Evolutionary conservation across 768 basidiomycete genomes (phyloP).

Genomic region (Auricularia cornea): DNA sequence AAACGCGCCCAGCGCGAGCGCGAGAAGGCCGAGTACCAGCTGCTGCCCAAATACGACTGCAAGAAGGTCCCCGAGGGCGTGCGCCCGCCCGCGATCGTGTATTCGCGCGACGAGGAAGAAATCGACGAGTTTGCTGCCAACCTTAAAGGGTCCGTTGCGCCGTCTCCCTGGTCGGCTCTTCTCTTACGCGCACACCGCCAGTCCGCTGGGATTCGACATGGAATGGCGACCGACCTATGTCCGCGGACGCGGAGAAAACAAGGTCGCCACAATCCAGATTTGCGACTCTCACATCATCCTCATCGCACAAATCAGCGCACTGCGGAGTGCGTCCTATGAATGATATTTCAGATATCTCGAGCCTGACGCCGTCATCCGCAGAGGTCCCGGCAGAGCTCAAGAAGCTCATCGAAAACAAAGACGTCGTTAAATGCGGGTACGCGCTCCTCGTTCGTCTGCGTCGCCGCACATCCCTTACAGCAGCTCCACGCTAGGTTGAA

Average conservation of each 20-base stretch:
- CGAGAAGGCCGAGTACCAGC: background rate
- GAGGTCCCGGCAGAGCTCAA: slow-evolving; percentile 11
- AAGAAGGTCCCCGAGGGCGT: background rate
- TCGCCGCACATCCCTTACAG: background rate
- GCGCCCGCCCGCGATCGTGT: background rate
- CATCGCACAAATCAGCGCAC: slow-evolving; percentile 39
- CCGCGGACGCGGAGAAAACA: slow-evolving; percentile 24
- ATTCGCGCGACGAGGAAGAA: slow-evolving; percentile 25
- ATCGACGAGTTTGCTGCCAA: slow-evolving; percentile 32
- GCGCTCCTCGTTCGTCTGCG: slow-evolving; percentile 24
- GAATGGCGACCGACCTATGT: slow-evolving; percentile 37
- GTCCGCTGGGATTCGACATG: slow-evolving; percentile 44
- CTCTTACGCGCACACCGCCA: slow-evolving; percentile 13
- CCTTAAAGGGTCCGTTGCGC: slow-evolving; percentile 27
- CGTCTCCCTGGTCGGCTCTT: background rate
- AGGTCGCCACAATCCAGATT: slow-evolving; percentile 39
- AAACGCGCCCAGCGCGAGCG: background rate
- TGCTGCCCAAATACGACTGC: background rate
- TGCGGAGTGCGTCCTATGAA: slow-evolving; percentile 35
- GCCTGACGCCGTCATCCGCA: no score
- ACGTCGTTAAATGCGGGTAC: slow-evolving; percentile 39
- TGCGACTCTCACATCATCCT: slow-evolving; percentile 35
- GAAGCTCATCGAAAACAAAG: slow-evolving; percentile 37
- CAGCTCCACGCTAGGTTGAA: background rate
- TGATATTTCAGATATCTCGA: no score